Evolutionary conservation across 805 yeast species (phyloP), one percentile per base, ranked within the genome.

Genomic region (Saturnispora galanensis): DNA sequence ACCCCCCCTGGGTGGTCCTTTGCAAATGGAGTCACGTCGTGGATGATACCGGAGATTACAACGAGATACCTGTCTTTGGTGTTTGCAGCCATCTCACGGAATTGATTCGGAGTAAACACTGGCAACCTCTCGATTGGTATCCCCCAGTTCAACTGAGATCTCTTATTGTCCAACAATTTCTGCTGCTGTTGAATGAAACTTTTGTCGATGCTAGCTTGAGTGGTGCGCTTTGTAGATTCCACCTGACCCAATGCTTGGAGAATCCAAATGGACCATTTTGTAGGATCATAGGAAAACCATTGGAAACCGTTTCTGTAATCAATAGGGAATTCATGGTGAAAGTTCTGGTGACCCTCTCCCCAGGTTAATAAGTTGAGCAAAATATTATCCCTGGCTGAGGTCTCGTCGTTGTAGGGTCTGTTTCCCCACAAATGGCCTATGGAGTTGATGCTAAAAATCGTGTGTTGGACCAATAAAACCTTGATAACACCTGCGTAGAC

Each of bases 1-100:
- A 78, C 63, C 2, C 97, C 97, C 52, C 97, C 97, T 2, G 97
- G 97, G 63, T 89, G 97, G 56, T 85, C 86, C 54, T 81, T 80
- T 60, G 88, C 79, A 61, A 89, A 89, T 28, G 93, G 94, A 4
- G 95, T 81, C 10, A 90, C 84, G 59, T 89, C 97, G 63, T 90
- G 97, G 21, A 89, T 93, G 42, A 90, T 86, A 32, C 95, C 95
- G 37, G 85, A 84, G 39, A 89, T 86, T 11, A 87, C 85, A 28
- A 87, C 86, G 50, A 87, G 73, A 29, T 82, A 79, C 41, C 54
- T 52, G 34, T 53, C 56, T 7, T 52, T 52, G 1, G 60, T 51
- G 8, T 61, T 48, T 9, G 55, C 50, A 11, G 71, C 63, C 12
- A 75, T 56, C 41, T 59, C 55, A 38, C 66, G 63, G 48, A 74